Base-by-base conservation (phyloP, 768 basidiomycete genomes). In the Phanerochaete sordida region DNA sequence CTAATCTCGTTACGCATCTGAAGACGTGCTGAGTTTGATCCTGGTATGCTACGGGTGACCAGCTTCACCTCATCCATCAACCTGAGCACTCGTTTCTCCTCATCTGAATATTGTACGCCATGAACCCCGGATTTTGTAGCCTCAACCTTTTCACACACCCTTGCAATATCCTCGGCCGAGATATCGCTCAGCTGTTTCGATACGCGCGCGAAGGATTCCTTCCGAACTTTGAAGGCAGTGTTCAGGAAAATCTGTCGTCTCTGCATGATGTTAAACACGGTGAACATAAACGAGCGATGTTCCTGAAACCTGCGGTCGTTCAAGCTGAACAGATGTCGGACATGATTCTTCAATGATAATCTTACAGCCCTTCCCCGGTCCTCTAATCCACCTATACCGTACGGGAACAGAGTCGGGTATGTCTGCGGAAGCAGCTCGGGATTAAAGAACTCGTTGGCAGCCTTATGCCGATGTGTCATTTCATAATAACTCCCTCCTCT, bases 341-440 rank as follows among this genome's bases (percentile, higher is more conserved):
- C 67, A 24, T 81, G 78, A 0, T 58, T 39, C 47, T 75, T 67
- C 43, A 80, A 57, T 1, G 70, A 70, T 0, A 80, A 7, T 1
- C 48, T 9, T 0, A 21, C 26, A 1, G 1, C n/a, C 0, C 75
- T 46, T 7, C 43, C 21, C 0, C 13, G 15, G 58, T 81, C 66
- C 57, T 81, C 74, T 59, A 77, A 75, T 1, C 79, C 78, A 1
- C 79, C 77, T 23, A 74, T 60, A 0, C 80, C 77, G 64, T 73
- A 80, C 0, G 79, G 79, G 66, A 74, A 80, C 0, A 81, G 56
- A 0, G 76, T 75, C 2, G 79, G 78, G 65, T 75, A 80, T 19
- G 77, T 71, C 59, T 66, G 69, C 0, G 77, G 76, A 47, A 81
- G 74, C n/a, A 80, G 44, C 8, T 45, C n/a, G n/a, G n/a, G n/a